phyloP scores from a whole-genome alignment of 352 stramenopile species.

The Globisporangium acanthophoron region DNA sequence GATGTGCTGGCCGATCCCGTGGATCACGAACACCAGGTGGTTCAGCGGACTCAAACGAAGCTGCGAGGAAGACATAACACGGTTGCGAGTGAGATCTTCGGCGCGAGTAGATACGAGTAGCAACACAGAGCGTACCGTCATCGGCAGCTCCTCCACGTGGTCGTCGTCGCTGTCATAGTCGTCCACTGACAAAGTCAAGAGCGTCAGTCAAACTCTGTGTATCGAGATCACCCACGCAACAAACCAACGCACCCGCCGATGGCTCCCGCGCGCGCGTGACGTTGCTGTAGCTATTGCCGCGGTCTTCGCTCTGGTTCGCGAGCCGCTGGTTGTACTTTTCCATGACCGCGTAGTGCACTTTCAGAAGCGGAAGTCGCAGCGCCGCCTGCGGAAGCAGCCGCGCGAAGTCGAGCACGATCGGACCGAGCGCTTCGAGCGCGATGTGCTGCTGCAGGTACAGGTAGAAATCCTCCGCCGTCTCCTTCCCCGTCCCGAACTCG shows the following conservation, averaged over 20 bases:
- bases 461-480: constrained; percentile 62
- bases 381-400: constrained; percentile 52
- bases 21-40: constrained; percentile 84
- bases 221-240: neutral
- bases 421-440: constrained; percentile 37
- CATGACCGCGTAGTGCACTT: constrained; percentile 55
- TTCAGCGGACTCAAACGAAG: constrained; percentile 70
- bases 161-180: constrained; percentile 50
- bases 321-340: constrained; percentile 17
- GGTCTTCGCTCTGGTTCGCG: constrained; percentile 25
- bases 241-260: constrained; percentile 20
- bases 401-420: constrained; percentile 81
- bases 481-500: constrained; percentile 65
- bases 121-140: constrained; percentile 33
- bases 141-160: constrained; percentile 63
- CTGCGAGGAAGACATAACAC: constrained; percentile 17
- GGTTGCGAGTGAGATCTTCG: neutral
- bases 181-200: constrained; percentile 3
- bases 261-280: constrained; percentile 20
- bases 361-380: constrained; percentile 64
- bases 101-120: neutral
- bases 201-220: neutral
- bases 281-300: constrained; percentile 69
- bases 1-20: constrained; percentile 81
- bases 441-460: constrained; percentile 57